Conservation (phyloP, 257 asterid species). For the Pogostemon cablin region DNA sequence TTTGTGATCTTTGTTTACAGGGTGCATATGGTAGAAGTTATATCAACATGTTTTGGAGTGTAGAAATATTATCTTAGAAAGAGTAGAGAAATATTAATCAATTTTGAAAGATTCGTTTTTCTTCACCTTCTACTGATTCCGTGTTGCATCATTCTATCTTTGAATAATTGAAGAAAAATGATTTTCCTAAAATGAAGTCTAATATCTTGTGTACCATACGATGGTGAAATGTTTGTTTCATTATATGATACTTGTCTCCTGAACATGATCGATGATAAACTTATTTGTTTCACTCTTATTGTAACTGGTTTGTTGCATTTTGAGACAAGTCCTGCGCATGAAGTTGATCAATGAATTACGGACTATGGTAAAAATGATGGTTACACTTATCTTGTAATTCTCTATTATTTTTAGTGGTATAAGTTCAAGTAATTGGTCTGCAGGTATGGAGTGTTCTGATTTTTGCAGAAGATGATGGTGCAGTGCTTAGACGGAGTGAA, state of each 20-base stretch:
- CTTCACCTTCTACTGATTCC: constrained; percentile 5
- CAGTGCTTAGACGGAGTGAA: constrained; percentile 64
- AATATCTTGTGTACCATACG: neutral
- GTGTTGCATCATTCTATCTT: neutral
- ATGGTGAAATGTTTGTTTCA: neutral
- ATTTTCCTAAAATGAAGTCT: constrained; percentile 5
- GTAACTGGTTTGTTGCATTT: neutral
- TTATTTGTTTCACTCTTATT: neutral
- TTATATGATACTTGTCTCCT: neutral
- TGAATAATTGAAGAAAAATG: constrained; percentile 10
- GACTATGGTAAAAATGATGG: constrained; percentile 21
- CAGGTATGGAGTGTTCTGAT: constrained; percentile 56
- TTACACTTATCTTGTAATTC: neutral
- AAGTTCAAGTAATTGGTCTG: constrained; percentile 18
- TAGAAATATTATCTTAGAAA: neutral
- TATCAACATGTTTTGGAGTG: constrained; percentile 8
- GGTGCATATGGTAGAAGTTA: constrained; percentile 16
- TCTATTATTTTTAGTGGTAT: neutral
- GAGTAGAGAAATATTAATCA: neutral
- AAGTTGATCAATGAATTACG: constrained; percentile 1
- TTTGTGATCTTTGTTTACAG: constrained; percentile 12
- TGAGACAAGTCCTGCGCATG: constrained; percentile 18
- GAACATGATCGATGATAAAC: neutral
- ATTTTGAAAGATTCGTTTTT: constrained; percentile 8
- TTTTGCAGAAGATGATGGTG: constrained; percentile 61